These are phyloP conservation scores for Penicillium riverlandense DNA, from an alignment of 495 filamentous ascomycete genomes.

Conservation along the genomic window DNA sequence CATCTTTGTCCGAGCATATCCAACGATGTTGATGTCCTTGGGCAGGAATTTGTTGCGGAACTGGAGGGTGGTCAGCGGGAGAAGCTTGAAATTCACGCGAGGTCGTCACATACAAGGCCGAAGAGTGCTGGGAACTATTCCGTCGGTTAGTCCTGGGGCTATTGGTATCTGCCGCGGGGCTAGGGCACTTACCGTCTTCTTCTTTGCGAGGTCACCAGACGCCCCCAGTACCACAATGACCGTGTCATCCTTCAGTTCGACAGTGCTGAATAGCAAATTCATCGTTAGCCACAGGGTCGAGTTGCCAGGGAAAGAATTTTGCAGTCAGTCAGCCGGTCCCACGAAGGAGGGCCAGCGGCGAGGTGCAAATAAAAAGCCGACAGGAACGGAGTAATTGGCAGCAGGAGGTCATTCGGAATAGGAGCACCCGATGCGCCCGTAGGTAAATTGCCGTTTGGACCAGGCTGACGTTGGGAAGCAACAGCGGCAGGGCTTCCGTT, in stretches of 20 bases:
- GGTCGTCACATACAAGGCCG: conserved; percentile 70
- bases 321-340: conserved; percentile 1
- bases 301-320: conserved; percentile 12
- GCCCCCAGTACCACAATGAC: conserved; percentile 95
- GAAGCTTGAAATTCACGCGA: not conserved
- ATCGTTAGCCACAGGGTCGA: conserved; percentile 18
- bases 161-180: conserved; percentile 8
- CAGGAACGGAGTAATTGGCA: not conserved
- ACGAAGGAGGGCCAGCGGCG: too few relatives aligned
- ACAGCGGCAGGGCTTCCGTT: conserved; percentile 14
- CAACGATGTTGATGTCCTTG: conserved; percentile 94
- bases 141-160: conserved; percentile 17
- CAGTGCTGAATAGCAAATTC: conserved; percentile 44
- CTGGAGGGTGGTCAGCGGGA: conserved; percentile 40
- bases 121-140: conserved; percentile 92
- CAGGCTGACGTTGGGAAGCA: conserved; percentile 12
- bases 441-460: conserved; percentile 1
- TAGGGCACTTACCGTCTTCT: conserved; percentile 79
- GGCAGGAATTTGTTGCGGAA: conserved; percentile 98
- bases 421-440: not conserved
- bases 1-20: conserved; percentile 99
- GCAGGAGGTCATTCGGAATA: not conserved
- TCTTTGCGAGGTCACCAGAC: conserved; percentile 96
- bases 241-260: conserved; percentile 98
- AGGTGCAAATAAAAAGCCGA: too few relatives aligned